Conservation (phyloP, 441 rosid species). For the Capsella rubella region DNA sequence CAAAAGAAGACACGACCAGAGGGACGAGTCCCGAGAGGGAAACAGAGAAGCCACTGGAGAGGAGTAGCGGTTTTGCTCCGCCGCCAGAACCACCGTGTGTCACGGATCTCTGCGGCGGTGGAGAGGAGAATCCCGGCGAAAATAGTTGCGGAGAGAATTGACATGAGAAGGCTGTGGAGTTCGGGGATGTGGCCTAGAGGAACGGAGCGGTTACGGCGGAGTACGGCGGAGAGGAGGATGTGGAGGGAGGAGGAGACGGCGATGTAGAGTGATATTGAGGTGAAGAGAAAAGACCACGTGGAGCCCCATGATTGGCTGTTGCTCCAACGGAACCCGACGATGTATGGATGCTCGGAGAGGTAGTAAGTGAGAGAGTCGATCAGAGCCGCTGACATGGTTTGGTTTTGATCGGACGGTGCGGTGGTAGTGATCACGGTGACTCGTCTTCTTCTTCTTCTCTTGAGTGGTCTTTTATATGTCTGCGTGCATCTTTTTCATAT, state of each 20-base stretch:
- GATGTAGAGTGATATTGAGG: constrained; percentile 65
- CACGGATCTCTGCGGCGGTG: constrained; percentile 72
- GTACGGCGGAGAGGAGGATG: constrained; percentile 51
- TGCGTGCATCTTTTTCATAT: constrained; percentile 25
- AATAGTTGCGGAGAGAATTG: constrained; percentile 63
- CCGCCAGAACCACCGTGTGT: constrained; percentile 85
- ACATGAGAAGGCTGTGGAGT: constrained; percentile 73
- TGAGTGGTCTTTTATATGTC: constrained; percentile 13
- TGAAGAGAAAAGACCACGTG: constrained; percentile 83
- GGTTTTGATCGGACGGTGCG: constrained; percentile 29
- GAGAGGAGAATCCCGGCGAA: constrained; percentile 85
- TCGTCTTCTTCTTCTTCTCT: constrained; percentile 22
- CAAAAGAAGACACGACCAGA: constrained; percentile 97
- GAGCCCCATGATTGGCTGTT: constrained; percentile 82
- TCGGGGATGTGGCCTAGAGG: constrained; percentile 77
- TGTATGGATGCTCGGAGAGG: constrained; percentile 80
- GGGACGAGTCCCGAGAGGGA: constrained; percentile 85
- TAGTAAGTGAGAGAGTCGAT: constrained; percentile 50
- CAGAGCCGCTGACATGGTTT: constrained; percentile 39
- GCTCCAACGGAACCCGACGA: constrained; percentile 84
- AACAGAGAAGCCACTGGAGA: constrained; percentile 90
- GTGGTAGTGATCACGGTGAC: constrained; percentile 24
- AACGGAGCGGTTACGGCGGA: constrained; percentile 54
- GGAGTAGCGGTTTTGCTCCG: constrained; percentile 75
- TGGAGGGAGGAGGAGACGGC: constrained; percentile 51